Conservation (phyloP, 257 asterid species). For the Coffea canephora region DNA sequence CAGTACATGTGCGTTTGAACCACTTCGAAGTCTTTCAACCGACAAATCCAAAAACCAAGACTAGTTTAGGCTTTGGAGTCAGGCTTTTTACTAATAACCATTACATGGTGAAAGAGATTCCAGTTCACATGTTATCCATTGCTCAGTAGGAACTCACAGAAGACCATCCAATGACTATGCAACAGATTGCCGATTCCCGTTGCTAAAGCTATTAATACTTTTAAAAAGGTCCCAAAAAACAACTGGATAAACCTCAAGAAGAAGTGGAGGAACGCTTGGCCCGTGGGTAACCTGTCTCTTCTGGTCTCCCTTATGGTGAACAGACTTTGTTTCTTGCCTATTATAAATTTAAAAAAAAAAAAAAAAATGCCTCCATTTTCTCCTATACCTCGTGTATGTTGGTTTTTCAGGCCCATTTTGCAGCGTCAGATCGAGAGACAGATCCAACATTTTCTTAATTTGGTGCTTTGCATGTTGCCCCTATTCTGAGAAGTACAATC, state of each 20-base stretch:
- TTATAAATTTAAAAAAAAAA: background rate
- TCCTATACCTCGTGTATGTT: background rate
- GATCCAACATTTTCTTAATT: conserved; percentile 2
- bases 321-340: conserved; percentile 16
- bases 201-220: background rate
- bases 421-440: conserved; percentile 27
- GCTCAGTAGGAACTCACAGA: conserved; percentile 7
- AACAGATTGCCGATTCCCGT: conserved; percentile 26
- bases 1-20: conserved; percentile 6
- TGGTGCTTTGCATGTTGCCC: conserved; percentile 28
- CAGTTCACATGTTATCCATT: conserved; percentile 21
- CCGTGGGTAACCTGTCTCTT: conserved; percentile 11
- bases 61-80: conserved; percentile 4
- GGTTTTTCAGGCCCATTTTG: conserved; percentile 22
- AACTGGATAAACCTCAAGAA: background rate
- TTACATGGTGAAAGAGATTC: conserved; percentile 17
- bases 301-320: conserved; percentile 31
- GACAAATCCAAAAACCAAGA: conserved; percentile 17
- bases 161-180: conserved; percentile 17
- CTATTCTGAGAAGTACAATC: background rate
- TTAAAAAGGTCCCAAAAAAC: background rate
- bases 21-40: conserved; percentile 4
- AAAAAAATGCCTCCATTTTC: background rate
- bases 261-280: conserved; percentile 17
- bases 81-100: background rate